Base-by-base conservation (phyloP, 2,329 filamentous ascomycete species). In the Trichoderma afroharzianum region DNA sequence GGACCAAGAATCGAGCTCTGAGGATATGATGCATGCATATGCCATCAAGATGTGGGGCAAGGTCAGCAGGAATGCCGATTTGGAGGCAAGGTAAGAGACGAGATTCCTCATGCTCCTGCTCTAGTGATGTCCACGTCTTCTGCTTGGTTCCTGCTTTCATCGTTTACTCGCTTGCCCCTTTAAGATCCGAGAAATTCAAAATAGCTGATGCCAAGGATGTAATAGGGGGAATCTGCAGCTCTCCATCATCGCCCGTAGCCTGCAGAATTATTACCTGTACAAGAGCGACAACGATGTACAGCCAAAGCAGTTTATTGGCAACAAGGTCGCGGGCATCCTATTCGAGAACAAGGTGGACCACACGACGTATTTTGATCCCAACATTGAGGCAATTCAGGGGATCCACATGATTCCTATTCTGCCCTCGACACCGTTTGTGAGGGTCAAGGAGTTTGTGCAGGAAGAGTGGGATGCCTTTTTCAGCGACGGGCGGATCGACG, bases 331-430 rank as follows among this genome's bases (percentile, higher is more conserved):
- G 3, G 88, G 89, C 6, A 91, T 91, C 74, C 79, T 97, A 9
- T 98, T 98, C 77, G 95, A 98, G 82, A 98, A 98, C 84, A 98
- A 98, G 82, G 88, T 94, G 68, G 93, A 98, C 80, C 94, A 98
- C 81, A 92, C 92, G 4, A 98, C 95, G 1, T 98, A 94, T 82
- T 98, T 98, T 77, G 93, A 93, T 59, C 80, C 83, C 64, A 88
- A 91, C 71, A 86, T 89, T 14, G 91, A 95, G 81, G 93, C 89
- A 76, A 88, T 97, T 73, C 83, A 88, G 77, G 92, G 92, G 71
- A 95, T 95, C 76, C 92, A 96, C 82, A 95, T 96, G 92, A 85
- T 95, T 33, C 93, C 93, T 1, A 82, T 95, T 59, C 85, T 91
- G 64, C 90, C 93, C 3, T 85, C 87, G 70, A 91, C 91, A 2